Evolutionary conservation across 2,329 filamentous ascomycete genomes (phyloP), one percentile per base, ranked within the genome.

Genomic region (Phialocephala subalpina): DNA sequence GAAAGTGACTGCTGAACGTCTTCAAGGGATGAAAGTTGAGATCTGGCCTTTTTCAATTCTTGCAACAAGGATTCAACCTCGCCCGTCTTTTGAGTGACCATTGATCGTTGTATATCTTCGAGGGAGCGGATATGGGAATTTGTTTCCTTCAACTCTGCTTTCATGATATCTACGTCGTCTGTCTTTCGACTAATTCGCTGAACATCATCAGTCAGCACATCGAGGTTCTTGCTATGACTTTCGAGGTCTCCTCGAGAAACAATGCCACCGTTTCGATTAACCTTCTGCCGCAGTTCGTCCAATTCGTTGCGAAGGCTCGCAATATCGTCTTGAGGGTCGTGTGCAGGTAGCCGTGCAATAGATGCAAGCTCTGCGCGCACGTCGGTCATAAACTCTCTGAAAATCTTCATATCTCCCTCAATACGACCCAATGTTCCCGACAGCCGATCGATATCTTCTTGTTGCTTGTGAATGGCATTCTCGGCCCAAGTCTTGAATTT

Each of bases 381-480:
- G 40, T 75, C 72, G 27, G 64, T 22, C 70, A 77, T 76, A 45
- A 77, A 76, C 25, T 68, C 67, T 65, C 69, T 76, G n/a, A 77
- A 71, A 8, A 35, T 52, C 35, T 64, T 65, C 69, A 77, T 74
- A 36, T 75, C 73, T 36, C 52, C 66, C 36, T 77, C 72, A 11
- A 77, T 71, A 7, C 68, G 66, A 49, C 67, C 63, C 14, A 77
- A 53, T 29, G 69, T 67, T 18, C 62, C 69, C 20, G 67, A 70
- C 35, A 77, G 68, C 9, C 75, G 72, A 62, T 75, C 72, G 40
- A 78, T 77, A 59, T 76, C 73, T 47, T 70, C 69, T 63, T 71
- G 68, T 64, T 78, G 75, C 36, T 33, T 60, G 20, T 49, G 62
- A 36, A 77, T 73, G 9, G 69, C 64, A 47, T 66, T 62, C 53